Percentiles rank a stretch among this genome's conserved stretches.
Conservation (phyloP, 352 stramenopile genomes). For the Globisporangium heterothallicum region DNA sequence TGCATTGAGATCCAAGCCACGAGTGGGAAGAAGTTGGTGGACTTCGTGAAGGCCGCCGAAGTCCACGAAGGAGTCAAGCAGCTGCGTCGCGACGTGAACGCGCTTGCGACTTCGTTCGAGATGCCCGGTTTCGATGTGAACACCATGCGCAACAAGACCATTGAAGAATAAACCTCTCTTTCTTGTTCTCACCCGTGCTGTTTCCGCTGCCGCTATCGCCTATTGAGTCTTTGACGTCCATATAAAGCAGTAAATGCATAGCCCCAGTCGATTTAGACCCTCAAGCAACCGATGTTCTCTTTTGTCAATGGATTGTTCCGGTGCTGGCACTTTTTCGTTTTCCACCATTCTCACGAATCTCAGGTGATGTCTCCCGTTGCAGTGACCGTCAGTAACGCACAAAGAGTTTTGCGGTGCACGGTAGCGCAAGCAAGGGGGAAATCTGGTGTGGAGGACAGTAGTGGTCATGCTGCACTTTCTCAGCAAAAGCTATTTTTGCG, state of each 20-base stretch:
- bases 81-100: slow-evolving; percentile 89
- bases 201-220: slow-evolving; percentile 12
- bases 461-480: slow-evolving; percentile 1
- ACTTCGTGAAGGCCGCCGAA: slow-evolving; percentile 89
- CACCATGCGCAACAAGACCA: slow-evolving; percentile 86
- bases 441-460: background rate
- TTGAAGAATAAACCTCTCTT: slow-evolving; percentile 41
- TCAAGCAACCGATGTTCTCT: too few species aligned
- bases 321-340: too few species aligned
- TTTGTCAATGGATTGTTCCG: too few species aligned
- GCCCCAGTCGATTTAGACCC: slow-evolving; percentile 12
- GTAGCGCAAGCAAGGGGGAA: background rate
- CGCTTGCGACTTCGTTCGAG: slow-evolving; percentile 92
- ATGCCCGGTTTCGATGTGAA: slow-evolving; percentile 95
- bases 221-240: background rate
- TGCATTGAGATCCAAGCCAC: slow-evolving; percentile 91
- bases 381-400: background rate
- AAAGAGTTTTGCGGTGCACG: background rate
- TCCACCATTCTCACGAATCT: background rate
- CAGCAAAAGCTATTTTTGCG: slow-evolving; percentile 2
- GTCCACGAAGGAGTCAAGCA: slow-evolving; percentile 84
- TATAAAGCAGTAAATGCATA: slow-evolving; percentile 8
- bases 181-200: slow-evolving; percentile 3
- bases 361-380: background rate
- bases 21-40: slow-evolving; percentile 89